phyloP scores from a whole-genome alignment of 345 rosid genomes.

The Clarkia xantiana region DNA sequence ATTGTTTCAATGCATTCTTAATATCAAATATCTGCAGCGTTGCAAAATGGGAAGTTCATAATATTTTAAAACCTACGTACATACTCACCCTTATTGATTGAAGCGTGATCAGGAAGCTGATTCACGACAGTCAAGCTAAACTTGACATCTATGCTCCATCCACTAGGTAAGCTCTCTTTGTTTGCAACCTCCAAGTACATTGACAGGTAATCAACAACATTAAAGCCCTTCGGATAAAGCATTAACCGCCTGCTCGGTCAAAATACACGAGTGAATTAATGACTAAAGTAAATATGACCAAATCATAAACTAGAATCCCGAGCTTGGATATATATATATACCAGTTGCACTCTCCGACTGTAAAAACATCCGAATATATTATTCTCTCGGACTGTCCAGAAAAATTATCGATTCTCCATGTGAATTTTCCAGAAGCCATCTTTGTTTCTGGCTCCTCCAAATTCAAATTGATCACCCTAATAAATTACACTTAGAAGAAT shows the following conservation, averaged over 20 bases:
- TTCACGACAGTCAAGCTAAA: too few species aligned
- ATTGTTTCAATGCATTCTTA: too few species aligned
- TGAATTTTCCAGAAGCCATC: slow-evolving; percentile 1
- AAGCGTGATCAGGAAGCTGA: too few species aligned
- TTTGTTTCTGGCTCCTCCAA: too few species aligned
- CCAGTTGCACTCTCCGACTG: slow-evolving; percentile 7
- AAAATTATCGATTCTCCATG: slow-evolving; percentile 9
- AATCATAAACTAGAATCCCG: not conserved
- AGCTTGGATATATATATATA: not conserved
- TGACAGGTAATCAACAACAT: not conserved
- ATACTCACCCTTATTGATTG: too few species aligned
- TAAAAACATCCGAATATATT: not conserved
- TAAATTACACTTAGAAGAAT: too few species aligned
- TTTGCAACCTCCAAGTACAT: slow-evolving; percentile 2
- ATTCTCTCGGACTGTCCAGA: not conserved
- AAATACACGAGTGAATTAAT: not conserved
- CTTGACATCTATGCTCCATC: slow-evolving; percentile 3
- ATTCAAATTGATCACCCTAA: too few species aligned
- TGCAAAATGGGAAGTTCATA: too few species aligned
- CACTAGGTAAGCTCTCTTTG: not conserved
- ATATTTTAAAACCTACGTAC: too few species aligned
- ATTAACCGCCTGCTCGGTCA: not conserved
- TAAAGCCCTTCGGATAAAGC: slow-evolving; percentile 1
- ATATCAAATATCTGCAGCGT: too few species aligned
- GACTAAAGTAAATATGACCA: not conserved